Conservation (phyloP, 768 basidiomycete genomes). For the Harrya chromipes region DNA sequence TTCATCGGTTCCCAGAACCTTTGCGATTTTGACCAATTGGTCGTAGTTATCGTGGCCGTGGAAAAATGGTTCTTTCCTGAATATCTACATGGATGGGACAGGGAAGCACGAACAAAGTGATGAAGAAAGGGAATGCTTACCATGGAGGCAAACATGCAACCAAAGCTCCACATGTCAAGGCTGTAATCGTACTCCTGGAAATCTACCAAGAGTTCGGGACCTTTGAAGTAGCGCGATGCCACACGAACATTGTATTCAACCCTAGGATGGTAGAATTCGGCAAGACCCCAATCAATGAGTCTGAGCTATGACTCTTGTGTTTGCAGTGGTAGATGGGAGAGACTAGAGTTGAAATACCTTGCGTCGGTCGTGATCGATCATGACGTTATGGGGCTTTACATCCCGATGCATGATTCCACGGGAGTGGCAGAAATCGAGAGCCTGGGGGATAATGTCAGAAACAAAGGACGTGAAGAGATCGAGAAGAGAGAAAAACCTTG, state of each 20-base stretch:
- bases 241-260: conserved; percentile 98
- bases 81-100: conserved; percentile 59
- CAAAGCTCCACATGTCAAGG: conserved; percentile 98
- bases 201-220: conserved; percentile 93
- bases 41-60: conserved; percentile 99
- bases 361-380: conserved; percentile 98
- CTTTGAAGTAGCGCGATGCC: conserved; percentile 97
- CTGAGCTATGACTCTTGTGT: conserved; percentile 57
- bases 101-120: neutral
- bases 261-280: conserved; percentile 97
- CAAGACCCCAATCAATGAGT: conserved; percentile 97
- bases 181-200: conserved; percentile 99
- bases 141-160: conserved; percentile 99
- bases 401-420: conserved; percentile 99
- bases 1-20: conserved; percentile 96
- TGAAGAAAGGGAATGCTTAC: conserved; percentile 41
- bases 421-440: conserved; percentile 96
- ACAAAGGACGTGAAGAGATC: conserved; percentile 2
- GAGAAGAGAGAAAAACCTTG: conserved; percentile 51
- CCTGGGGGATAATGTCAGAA: conserved; percentile 41
- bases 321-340: conserved; percentile 12
- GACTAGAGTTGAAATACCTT: conserved; percentile 52
- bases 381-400: conserved; percentile 98
- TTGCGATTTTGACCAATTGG: conserved; percentile 96
- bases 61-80: conserved; percentile 99